These are phyloP conservation scores for Sarocladiaceae sp. DNA, from an alignment of 2,329 filamentous ascomycete genomes.

Conservation along the genomic window DNA sequence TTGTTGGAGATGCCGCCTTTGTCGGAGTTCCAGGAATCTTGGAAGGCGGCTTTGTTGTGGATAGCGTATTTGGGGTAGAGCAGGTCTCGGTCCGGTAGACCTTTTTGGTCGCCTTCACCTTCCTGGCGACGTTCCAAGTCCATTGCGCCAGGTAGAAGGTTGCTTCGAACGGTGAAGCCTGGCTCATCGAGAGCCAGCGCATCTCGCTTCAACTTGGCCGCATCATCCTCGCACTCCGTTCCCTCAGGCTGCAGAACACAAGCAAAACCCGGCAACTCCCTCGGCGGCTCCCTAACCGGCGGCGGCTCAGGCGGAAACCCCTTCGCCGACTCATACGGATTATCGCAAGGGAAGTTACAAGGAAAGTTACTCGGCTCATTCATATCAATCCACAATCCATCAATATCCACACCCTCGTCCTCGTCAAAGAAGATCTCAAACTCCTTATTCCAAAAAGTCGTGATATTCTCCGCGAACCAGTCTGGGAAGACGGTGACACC, in stretches of 20 bases:
- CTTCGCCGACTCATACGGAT: conserved; percentile 19
- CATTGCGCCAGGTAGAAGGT: neutral
- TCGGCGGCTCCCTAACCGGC: conserved; percentile 57
- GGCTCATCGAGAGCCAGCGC: neutral
- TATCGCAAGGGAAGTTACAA: conserved; percentile 17
- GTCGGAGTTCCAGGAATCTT: conserved; percentile 38
- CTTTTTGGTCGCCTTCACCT: conserved; percentile 31
- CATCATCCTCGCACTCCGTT: conserved; percentile 4
- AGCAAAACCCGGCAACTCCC: conserved; percentile 66
- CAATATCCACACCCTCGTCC: conserved; percentile 65
- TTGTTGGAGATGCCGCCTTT: conserved; percentile 56
- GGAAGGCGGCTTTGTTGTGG: conserved; percentile 61
- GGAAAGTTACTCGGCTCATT: conserved; percentile 45
- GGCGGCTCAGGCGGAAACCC: conserved; percentile 58
- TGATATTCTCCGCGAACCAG: conserved; percentile 66
- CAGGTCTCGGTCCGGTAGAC: conserved; percentile 51
- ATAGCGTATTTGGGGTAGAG: conserved; percentile 74
- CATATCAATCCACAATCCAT: conserved; percentile 76
- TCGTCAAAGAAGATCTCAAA: conserved; percentile 62
- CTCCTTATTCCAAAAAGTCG: conserved; percentile 66
- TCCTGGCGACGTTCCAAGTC: conserved; percentile 47
- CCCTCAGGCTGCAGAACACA: conserved; percentile 23
- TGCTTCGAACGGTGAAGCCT: neutral
- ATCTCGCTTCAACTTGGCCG: neutral
- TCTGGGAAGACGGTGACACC: conserved; percentile 70